These are phyloP conservation scores for Aphanomyces astaci DNA, from an alignment of 352 stramenopile genomes.

Conservation along the genomic window DNA sequence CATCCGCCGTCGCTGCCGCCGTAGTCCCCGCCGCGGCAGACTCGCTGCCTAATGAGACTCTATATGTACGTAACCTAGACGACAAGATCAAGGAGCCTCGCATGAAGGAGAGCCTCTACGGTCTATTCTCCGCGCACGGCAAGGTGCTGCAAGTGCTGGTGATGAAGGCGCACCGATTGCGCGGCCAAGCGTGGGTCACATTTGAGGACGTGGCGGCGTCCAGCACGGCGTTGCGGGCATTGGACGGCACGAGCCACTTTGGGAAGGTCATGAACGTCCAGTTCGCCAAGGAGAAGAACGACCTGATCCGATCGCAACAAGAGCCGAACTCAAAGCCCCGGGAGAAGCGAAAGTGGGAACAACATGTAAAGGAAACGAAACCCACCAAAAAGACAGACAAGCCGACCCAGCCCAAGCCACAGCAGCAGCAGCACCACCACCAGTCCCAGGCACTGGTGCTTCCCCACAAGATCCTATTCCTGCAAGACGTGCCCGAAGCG, in stretches of 20 bases:
- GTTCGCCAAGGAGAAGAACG: constrained; percentile 78
- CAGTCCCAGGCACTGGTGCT: constrained; percentile 38
- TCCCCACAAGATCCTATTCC: constrained; percentile 91
- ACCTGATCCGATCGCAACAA: constrained; percentile 56
- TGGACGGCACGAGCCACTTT: constrained; percentile 83
- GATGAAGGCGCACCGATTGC: constrained; percentile 68
- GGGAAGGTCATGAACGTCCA: constrained; percentile 80
- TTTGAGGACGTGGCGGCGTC: constrained; percentile 85
- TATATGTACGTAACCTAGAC: constrained; percentile 93
- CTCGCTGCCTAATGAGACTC: constrained; percentile 79
- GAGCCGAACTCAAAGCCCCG: constrained; percentile 66
- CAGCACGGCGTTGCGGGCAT: constrained; percentile 80
- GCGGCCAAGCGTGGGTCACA: constrained; percentile 88
- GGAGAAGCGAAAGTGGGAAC: constrained; percentile 74
- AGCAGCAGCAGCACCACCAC: constrained; percentile 31
- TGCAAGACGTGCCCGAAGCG: constrained; percentile 87
- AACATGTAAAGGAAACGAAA: constrained; percentile 30
- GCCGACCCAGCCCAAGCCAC: constrained; percentile 18
- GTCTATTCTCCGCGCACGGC: constrained; percentile 86
- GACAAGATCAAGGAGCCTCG: constrained; percentile 91
- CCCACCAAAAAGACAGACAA: constrained; percentile 22
- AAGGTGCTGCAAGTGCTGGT: constrained; percentile 90
- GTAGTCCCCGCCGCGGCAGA: constrained; percentile 36
- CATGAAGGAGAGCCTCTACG: constrained; percentile 86
- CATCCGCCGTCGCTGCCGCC: neutral